phyloP scores from a whole-genome alignment of 2,329 filamentous ascomycete species.

The Harringtonia lauricola region DNA sequence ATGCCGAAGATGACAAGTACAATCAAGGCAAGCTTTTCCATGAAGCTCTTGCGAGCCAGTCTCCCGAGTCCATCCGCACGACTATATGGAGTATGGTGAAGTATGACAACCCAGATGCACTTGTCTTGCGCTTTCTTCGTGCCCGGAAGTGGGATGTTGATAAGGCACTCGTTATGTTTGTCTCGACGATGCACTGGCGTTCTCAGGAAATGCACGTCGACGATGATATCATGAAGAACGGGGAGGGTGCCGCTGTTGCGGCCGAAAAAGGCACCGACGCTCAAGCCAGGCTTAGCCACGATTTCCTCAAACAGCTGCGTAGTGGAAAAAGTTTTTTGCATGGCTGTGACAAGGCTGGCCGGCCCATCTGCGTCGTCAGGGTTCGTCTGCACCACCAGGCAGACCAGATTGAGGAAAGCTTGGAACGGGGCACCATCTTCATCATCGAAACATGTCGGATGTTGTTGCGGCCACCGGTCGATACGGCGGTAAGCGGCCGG shows the following conservation, averaged over 20 bases:
- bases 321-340: constrained; percentile 92
- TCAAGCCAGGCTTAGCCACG: constrained; percentile 51
- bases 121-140: constrained; percentile 71
- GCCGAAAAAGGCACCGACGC: constrained; percentile 45
- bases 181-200: constrained; percentile 92
- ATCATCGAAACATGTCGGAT: constrained; percentile 90
- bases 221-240: constrained; percentile 70
- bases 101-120: constrained; percentile 82
- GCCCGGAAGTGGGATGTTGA: constrained; percentile 96
- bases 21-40: constrained; percentile 81
- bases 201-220: constrained; percentile 76
- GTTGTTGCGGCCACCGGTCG: constrained; percentile 66
- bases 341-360: constrained; percentile 70
- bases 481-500: constrained; percentile 70
- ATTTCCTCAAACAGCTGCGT: constrained; percentile 74
- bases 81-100: constrained; percentile 94
- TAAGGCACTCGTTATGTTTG: constrained; percentile 84
- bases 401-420: constrained; percentile 68
- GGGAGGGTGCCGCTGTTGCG: constrained; percentile 58
- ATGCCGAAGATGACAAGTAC: constrained; percentile 73
- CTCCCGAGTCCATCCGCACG: constrained; percentile 66
- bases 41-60: constrained; percentile 64
- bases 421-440: constrained; percentile 88
- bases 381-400: constrained; percentile 72
- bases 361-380: constrained; percentile 79